Base-by-base conservation (phyloP, 2,329 filamentous ascomycete genomes). In the Fusarium camptoceras region DNA sequence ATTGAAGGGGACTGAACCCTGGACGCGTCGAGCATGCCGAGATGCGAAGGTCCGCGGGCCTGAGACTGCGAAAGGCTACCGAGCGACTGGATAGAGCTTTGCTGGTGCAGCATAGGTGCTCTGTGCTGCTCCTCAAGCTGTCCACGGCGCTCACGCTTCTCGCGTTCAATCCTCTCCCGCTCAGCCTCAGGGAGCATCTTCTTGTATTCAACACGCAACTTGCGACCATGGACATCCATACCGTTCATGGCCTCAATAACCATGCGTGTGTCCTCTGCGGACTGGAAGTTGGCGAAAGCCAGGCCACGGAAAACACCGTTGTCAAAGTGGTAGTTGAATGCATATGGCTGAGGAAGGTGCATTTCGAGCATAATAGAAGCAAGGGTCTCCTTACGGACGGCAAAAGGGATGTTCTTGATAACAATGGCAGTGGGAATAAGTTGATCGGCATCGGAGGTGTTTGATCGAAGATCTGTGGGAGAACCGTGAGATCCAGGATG, bases 301-400 rank as follows among this genome's bases (percentile, higher is more conserved):
- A 99, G 85, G 9, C 96, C 96, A 61, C 96, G 88, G 84, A 99
- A 99, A 28, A 99, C 94, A 28, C 96, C 96, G 76, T 97, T 97
- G 79, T 99, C 96, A 78, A 99, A 99, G 81, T 99, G 96, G 77
- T 99, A 98, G 85, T 99, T 99, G 86, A 99, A 99, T 15, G 96
- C 96, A 78, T 99, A 99, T 0, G 96, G 96, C 73, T 98, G 89
- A 2, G 96, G 96, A 41, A 99, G 87, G 72, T 94, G 92, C 87
- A 98, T 89, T 22, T 97, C 93, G 11, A 94, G 93, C 96, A 99
- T 99, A 73, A 98, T 87, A 68, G 91, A 89, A 34, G 97, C 93
- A 41, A 99, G 86, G 76, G 95, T 94, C 81, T 99, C 96, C 82
- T 98, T 98, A 81, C 97, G 94, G 60, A 98, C 94, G 28, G 97